Percentiles rank a stretch among this genome's conserved stretches.
Conservation (phyloP, 257 asterid genomes). For the Nemophila menziesii region DNA sequence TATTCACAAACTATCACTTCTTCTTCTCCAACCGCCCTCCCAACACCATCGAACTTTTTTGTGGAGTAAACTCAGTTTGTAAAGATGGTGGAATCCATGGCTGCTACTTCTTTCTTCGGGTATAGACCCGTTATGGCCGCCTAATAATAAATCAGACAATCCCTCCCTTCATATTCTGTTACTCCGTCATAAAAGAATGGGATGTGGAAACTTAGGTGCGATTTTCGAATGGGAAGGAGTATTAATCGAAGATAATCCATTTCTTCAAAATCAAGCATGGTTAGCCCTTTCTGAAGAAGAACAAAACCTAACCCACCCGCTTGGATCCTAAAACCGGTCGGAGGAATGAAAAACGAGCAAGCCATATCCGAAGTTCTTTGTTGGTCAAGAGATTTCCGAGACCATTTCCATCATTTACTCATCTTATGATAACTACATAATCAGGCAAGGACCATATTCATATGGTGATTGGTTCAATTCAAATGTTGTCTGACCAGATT, state of each 20-base stretch:
- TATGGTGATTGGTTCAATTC: too few relatives aligned
- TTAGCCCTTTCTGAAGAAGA: constrained; percentile 66
- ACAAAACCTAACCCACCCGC: constrained; percentile 78
- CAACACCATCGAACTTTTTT: too few relatives aligned
- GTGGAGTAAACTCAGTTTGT: too few relatives aligned
- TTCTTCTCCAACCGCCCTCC: too few relatives aligned
- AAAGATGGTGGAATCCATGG: constrained; percentile 63
- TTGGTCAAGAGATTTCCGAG: constrained; percentile 94
- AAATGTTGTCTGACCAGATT: too few relatives aligned
- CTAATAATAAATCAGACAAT: constrained; percentile 67
- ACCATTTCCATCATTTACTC: too few relatives aligned
- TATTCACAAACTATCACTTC: too few relatives aligned
- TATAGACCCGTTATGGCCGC: constrained; percentile 73
- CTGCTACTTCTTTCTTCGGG: constrained; percentile 59
- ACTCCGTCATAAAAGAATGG: constrained; percentile 89
- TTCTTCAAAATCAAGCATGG: constrained; percentile 88
- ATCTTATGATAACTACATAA: too few relatives aligned
- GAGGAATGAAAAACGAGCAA: constrained; percentile 96
- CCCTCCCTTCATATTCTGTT: constrained; percentile 71
- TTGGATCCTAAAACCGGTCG: constrained; percentile 58
- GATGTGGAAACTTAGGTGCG: constrained; percentile 91
- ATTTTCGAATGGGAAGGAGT: constrained; percentile 97
- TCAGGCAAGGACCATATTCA: too few relatives aligned
- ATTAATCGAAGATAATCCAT: constrained; percentile 68
- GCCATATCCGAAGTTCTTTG: constrained; percentile 90